These are phyloP conservation scores for Colletotrichum limetticola DNA, from an alignment of 2,329 filamentous ascomycete species.

Conservation along the genomic window DNA sequence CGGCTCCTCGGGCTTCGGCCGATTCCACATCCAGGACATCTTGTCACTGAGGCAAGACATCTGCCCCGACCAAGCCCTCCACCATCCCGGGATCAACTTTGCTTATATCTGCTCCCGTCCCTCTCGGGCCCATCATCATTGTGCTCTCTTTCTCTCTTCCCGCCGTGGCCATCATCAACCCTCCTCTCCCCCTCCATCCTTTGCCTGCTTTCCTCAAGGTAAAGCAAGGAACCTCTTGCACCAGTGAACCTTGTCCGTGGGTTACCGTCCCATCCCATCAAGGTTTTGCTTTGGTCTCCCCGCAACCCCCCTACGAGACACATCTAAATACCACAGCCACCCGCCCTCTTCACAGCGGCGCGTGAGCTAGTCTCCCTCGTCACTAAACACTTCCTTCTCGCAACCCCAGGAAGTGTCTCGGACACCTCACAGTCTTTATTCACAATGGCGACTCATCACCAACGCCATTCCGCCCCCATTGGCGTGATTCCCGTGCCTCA, in stretches of 20 bases:
- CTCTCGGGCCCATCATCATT: constrained; percentile 2
- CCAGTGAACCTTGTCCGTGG: constrained; percentile 21
- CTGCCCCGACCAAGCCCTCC: constrained; percentile 9
- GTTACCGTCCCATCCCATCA: constrained; percentile 13
- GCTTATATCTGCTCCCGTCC: constrained; percentile 34
- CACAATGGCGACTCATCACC: constrained; percentile 46
- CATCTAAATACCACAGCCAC: constrained; percentile 8
- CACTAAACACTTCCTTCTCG: neutral
- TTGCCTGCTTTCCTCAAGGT: constrained; percentile 15
- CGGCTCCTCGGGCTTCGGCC: constrained; percentile 19
- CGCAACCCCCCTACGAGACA: constrained; percentile 2
- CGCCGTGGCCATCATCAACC: constrained; percentile 13
- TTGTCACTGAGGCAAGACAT: constrained; percentile 15
- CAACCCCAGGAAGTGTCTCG: constrained; percentile 4
- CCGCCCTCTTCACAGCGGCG: neutral
- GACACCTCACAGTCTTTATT: neutral
- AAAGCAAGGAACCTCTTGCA: constrained; percentile 21
- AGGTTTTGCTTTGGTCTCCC: constrained; percentile 27
- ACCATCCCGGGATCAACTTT: constrained; percentile 20
- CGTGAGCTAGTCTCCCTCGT: constrained; percentile 3
- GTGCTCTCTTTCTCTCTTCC: neutral
- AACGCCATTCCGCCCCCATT: constrained; percentile 52
- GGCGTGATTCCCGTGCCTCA: constrained; percentile 68
- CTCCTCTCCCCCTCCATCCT: neutral
- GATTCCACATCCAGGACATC: constrained; percentile 23